Conservation (phyloP, 768 basidiomycete genomes). For the Terana coerulea region DNA sequence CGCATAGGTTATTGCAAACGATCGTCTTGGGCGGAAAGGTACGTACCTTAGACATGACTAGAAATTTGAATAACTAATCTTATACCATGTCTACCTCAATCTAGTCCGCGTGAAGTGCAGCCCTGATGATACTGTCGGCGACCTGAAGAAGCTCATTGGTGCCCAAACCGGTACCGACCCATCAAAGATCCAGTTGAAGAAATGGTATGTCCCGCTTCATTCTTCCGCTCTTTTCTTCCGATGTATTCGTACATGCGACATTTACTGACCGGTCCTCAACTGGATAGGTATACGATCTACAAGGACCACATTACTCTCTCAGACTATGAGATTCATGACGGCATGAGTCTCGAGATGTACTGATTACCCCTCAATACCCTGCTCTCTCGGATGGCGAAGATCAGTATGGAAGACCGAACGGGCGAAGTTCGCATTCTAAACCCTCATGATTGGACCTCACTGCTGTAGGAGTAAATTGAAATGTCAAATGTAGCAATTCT, state of each 20-base stretch:
- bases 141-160: slow-evolving; percentile 94
- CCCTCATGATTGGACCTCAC: too few species aligned
- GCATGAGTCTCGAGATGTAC: slow-evolving; percentile 94
- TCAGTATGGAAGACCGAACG: too few species aligned
- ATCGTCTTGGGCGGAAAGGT: slow-evolving; percentile 95
- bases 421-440: too few species aligned
- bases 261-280: not conserved
- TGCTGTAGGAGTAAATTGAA: too few species aligned
- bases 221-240: not conserved
- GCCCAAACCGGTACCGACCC: slow-evolving; percentile 91
- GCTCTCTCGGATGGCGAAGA: too few species aligned
- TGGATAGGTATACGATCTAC: slow-evolving; percentile 82
- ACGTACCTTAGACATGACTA: slow-evolving; percentile 11
- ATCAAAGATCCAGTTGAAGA: slow-evolving; percentile 90
- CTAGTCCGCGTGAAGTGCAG: slow-evolving; percentile 94
- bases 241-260: not conserved
- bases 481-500: too few species aligned
- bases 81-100: too few species aligned
- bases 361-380: slow-evolving; percentile 26
- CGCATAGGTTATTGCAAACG: slow-evolving; percentile 88
- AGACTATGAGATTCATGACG: slow-evolving; percentile 94
- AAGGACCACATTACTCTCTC: slow-evolving; percentile 92
- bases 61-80: not conserved
- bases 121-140: slow-evolving; percentile 94
- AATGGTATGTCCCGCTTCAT: slow-evolving; percentile 62